Conservation (phyloP, 371 early-diverging fungal genomes). For the Lichtheimia ramosa region DNA sequence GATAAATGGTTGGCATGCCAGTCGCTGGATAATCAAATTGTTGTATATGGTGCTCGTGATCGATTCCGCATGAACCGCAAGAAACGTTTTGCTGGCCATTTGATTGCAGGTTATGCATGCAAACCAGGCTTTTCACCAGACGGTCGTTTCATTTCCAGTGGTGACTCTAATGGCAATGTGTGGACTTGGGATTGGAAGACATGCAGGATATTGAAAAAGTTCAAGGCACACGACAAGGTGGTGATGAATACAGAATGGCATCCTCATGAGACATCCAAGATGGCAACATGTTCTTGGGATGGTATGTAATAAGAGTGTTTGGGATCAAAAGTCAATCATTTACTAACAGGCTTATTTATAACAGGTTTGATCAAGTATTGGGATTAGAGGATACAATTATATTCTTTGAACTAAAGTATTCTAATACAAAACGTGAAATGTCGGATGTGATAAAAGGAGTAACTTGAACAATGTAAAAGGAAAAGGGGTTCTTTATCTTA, state of each 20-base stretch:
- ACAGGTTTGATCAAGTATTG: conserved; percentile 79
- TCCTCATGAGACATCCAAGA: conserved; percentile 91
- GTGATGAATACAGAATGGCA: conserved; percentile 92
- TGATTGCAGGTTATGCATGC: conserved; percentile 95
- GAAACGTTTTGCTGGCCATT: conserved; percentile 90
- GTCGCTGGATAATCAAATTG: conserved; percentile 93
- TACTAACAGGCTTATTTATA: not conserved
- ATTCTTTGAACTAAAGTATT: not conserved
- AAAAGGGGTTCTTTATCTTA: no score
- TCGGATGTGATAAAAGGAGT: not conserved
- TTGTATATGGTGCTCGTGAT: conserved; percentile 86
- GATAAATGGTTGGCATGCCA: conserved; percentile 94
- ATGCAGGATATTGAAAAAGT: conserved; percentile 78
- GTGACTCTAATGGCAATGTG: conserved; percentile 91
- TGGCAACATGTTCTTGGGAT: conserved; percentile 96
- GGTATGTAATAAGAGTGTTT: conserved; percentile 46
- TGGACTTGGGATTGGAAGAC: conserved; percentile 98
- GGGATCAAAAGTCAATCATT: no score
- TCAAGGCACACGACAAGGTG: conserved; percentile 90
- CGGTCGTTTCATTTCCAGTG: conserved; percentile 84
- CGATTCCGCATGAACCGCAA: conserved; percentile 87
- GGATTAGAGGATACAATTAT: conserved; percentile 53
- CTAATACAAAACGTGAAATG: not conserved
- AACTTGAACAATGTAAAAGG: not conserved
- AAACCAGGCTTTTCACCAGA: conserved; percentile 93